phyloP scores from a whole-genome alignment of 2,329 filamentous ascomycete genomes.

The Aspergillus terreus region DNA sequence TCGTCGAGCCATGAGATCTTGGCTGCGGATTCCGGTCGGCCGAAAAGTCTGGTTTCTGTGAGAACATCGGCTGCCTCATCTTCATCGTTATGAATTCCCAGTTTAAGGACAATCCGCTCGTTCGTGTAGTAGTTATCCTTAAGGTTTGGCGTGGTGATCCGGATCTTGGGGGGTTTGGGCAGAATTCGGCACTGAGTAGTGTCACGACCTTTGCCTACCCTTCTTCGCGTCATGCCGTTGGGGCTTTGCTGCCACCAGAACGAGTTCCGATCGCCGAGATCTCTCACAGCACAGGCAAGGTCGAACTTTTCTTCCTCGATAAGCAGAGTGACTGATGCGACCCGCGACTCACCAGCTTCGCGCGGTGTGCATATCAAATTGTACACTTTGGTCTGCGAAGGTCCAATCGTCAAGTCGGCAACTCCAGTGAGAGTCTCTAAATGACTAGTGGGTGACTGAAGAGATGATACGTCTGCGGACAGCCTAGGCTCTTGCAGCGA shows the following conservation, averaged over 20 bases:
- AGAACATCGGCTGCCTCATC: conserved; percentile 71
- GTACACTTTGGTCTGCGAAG: conserved; percentile 67
- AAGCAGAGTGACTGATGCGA: conserved; percentile 60
- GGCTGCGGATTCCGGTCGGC: conserved; percentile 48
- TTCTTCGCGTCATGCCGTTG: conserved; percentile 32
- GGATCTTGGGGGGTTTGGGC: conserved; percentile 88
- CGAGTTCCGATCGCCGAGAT: conserved; percentile 29
- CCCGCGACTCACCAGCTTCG: conserved; percentile 74
- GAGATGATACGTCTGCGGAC: conserved; percentile 21
- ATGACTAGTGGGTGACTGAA: conserved; percentile 33
- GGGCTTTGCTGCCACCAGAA: conserved; percentile 43
- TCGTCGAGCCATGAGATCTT: conserved; percentile 46
- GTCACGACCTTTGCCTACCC: conserved; percentile 44
- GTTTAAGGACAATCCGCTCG: conserved; percentile 65
- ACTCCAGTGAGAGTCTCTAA: conserved; percentile 49
- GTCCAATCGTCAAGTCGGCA: conserved; percentile 62
- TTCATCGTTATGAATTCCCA: conserved; percentile 78
- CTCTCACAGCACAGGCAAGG: conserved; percentile 61
- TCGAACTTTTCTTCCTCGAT: conserved; percentile 64
- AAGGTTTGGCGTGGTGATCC: conserved; percentile 62
- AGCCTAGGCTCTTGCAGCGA: conserved; percentile 32
- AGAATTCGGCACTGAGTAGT: conserved; percentile 65
- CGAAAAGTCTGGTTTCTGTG: conserved; percentile 65
- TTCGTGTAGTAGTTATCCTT: conserved; percentile 78
- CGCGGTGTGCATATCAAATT: conserved; percentile 70